Evolutionary conservation across 345 rosid species (phyloP).

Genomic region (Turritis glabra): DNA sequence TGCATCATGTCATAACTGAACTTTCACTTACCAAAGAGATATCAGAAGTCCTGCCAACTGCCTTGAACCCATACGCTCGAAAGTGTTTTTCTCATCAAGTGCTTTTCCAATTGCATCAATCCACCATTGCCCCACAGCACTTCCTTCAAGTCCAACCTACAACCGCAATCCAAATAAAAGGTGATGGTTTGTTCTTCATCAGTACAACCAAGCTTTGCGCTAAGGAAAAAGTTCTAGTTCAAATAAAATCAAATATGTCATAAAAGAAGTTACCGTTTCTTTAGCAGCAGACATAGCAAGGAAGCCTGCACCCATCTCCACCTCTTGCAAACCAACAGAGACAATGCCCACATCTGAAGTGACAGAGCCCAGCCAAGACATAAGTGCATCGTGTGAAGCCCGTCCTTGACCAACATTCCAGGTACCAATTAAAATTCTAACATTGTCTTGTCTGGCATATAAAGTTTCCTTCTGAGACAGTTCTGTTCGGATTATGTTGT

Average conservation of each 20-base stretch:
- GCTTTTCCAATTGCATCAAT: conserved; percentile 87
- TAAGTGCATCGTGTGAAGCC: conserved; percentile 75
- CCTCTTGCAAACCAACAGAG: conserved; percentile 91
- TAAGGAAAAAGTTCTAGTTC: not conserved
- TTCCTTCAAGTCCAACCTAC: conserved; percentile 99
- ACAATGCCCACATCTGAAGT: conserved; percentile 86
- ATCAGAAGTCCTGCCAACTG: conserved; percentile 91
- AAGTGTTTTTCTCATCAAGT: conserved; percentile 71
- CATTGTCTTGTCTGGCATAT: conserved; percentile 57
- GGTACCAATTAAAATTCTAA: conserved; percentile 76
- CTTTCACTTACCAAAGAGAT: conserved; percentile 70
- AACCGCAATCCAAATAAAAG: conserved; percentile 36
- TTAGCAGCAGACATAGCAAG: conserved; percentile 99
- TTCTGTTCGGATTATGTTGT: conserved; percentile 61
- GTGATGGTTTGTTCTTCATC: no score
- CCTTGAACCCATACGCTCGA: conserved; percentile 98
- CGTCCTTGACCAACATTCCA: conserved; percentile 99
- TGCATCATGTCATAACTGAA: conserved; percentile 15
- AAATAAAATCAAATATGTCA: not conserved
- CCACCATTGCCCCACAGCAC: conserved; percentile 95
- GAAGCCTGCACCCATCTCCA: conserved; percentile 99
- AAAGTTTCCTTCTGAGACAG: conserved; percentile 56
- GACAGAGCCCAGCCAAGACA: conserved; percentile 82
- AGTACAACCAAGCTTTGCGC: no score
- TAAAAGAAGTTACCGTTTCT: conserved; percentile 65